phyloP scores from a whole-genome alignment of 495 filamentous ascomycete species.

The Penicillium herquei region DNA sequence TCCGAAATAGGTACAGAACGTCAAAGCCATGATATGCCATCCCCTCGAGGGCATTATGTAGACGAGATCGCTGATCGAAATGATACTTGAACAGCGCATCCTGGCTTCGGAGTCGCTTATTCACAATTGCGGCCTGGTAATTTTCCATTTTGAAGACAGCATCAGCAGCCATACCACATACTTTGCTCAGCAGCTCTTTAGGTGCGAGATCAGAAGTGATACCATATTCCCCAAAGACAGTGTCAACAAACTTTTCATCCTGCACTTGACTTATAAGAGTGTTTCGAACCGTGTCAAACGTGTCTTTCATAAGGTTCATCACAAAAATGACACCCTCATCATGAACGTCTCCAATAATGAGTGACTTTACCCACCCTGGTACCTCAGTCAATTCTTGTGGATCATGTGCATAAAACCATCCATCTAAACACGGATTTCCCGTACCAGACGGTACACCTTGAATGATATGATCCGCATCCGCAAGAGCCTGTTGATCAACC shows the following conservation, averaged over 20 bases:
- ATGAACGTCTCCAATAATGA: conserved; percentile 12
- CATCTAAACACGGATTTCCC: conserved; percentile 14
- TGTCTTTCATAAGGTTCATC: conserved; percentile 9
- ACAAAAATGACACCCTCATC: conserved; percentile 15
- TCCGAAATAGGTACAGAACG: conserved; percentile 11
- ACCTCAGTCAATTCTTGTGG: not conserved
- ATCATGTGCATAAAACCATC: conserved; percentile 12
- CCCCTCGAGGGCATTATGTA: conserved; percentile 5
- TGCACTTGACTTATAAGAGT: conserved; percentile 6
- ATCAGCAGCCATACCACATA: conserved; percentile 6
- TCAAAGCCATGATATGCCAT: conserved; percentile 12
- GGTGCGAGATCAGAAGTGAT: conserved; percentile 1
- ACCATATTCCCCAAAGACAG: conserved; percentile 3
- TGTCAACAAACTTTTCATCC: conserved; percentile 8
- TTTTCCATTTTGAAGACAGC: conserved; percentile 13
- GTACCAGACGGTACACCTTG: conserved; percentile 6
- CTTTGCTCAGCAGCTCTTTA: not conserved
- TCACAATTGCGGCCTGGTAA: conserved; percentile 8
- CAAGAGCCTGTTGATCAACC: conserved; percentile 8
- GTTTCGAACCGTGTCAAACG: conserved; percentile 2
- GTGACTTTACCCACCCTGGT: conserved; percentile 5
- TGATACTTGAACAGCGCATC: conserved; percentile 13
- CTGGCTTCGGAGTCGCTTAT: conserved; percentile 4
- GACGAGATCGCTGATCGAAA: conserved; percentile 14
- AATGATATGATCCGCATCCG: conserved; percentile 12